Conservation (phyloP, 2,329 filamentous ascomycete genomes). For the Microsporum audouinii region DNA sequence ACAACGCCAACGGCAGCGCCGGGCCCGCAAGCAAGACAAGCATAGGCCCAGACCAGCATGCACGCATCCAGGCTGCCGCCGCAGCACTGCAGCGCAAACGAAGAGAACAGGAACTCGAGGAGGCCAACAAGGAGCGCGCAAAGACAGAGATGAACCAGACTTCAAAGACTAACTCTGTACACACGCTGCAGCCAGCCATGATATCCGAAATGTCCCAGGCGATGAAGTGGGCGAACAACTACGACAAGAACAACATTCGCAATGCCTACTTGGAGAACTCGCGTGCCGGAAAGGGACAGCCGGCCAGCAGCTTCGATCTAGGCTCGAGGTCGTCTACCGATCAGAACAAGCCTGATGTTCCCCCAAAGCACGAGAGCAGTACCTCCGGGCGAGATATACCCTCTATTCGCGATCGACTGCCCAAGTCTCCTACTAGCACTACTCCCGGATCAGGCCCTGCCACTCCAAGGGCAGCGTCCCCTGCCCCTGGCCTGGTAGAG, state of each 20-base stretch:
- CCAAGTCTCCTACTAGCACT: not conserved
- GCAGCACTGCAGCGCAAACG: conserved; percentile 67
- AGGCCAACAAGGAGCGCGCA: conserved; percentile 44
- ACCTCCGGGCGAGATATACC: conserved; percentile 7
- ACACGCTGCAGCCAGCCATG: conserved; percentile 76
- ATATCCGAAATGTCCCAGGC: conserved; percentile 80
- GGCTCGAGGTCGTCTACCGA: conserved; percentile 5
- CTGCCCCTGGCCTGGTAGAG: conserved; percentile 1
- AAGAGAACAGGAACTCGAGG: conserved; percentile 44
- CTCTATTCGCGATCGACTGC: not conserved
- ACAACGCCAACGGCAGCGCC: conserved; percentile 39
- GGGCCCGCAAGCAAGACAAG: conserved; percentile 62
- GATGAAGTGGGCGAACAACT: conserved; percentile 93
- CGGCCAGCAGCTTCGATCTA: conserved; percentile 34
- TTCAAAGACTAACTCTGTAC: conserved; percentile 74
- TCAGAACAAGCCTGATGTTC: not conserved
- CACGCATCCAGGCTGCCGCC: conserved; percentile 82
- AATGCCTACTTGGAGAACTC: conserved; percentile 72
- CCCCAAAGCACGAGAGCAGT: conserved; percentile 26
- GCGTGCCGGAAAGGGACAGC: conserved; percentile 57
- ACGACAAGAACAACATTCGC: conserved; percentile 78
- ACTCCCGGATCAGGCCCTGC: not conserved
- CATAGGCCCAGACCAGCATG: conserved; percentile 82
- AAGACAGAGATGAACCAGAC: conserved; percentile 43
- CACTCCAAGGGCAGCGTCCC: not conserved